Base-by-base conservation (phyloP, 2,329 filamentous ascomycete genomes). In the Podosphaera leucotricha region DNA sequence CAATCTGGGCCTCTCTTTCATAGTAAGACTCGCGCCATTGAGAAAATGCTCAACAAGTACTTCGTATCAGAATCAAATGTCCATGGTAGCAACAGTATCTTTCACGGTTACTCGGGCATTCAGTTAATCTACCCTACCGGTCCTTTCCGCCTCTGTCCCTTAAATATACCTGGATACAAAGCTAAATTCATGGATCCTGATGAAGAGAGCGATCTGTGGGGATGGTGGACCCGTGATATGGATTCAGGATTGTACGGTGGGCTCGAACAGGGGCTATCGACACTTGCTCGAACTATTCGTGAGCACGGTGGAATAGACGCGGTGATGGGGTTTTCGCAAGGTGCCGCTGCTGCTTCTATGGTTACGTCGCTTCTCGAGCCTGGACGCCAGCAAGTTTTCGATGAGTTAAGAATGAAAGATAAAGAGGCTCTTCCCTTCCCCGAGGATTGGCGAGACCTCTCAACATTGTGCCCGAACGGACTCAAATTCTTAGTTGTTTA, bases 1-100 rank as follows among this genome's bases (percentile, higher is more conserved):
- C 87, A 95, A 66, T 92, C 82, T 22, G 85, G 86, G 3, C 62
- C 77, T 3, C 66, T 85, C 49, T 94, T 94, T 71, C 78, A 75
- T 58, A 72, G 78, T 60, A 94, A 94, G 65, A 92, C 83, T 39
- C 81, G 84, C 59, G 83, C 83, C 10, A 67, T 94, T 1, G 75
- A 85, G 54, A 93, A 94, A 61, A 66, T 77, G 44, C 70, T 94
- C 46, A 61, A 66, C 48, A 93, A 92, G 57, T 64, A 73, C 22
- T 79, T 94, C 49, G 70, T 1, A 66, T 58, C 44, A 68, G 66
- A 50, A 65, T 60, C 62, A 62, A 49, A 6, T 62, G n/a, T 62
- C 64, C 26, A 38, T 21, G 26, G 18, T 16, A 22, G 24, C 20
- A 30, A 38, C 15, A 22, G 26, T 13, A 58, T 72, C 53, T 66